phyloP scores from a whole-genome alignment of 768 basidiomycete species.

The Russula compacta region DNA sequence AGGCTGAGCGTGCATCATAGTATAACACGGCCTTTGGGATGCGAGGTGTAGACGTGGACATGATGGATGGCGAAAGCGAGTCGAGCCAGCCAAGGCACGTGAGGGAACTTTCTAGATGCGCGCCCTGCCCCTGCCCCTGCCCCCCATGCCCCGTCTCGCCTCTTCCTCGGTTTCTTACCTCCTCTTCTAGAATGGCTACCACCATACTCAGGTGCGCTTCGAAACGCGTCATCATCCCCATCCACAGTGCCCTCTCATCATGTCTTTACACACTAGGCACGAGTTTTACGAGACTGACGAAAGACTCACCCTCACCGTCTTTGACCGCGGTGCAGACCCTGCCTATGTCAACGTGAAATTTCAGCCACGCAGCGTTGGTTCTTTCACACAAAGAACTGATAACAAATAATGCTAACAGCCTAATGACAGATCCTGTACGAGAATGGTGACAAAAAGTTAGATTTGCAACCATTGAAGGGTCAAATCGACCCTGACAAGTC shows the following conservation, averaged over 20 bases:
- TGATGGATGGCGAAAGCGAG: not conserved
- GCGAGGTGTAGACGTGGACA: slow-evolving; percentile 10
- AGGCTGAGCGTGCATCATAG: slow-evolving; percentile 49
- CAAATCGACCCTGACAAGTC: slow-evolving; percentile 61
- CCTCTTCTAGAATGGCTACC: not conserved
- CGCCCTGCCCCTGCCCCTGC: no score
- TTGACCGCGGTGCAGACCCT: slow-evolving; percentile 69
- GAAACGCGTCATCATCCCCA: not conserved
- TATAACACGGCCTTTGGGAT: slow-evolving; percentile 79
- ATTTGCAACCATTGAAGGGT: slow-evolving; percentile 73
- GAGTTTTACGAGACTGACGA: slow-evolving; percentile 88
- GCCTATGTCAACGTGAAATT: slow-evolving; percentile 52
- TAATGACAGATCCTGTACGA: slow-evolving; percentile 44
- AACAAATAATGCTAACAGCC: not conserved
- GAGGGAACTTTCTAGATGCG: slow-evolving; percentile 15
- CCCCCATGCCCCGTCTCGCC: not conserved
- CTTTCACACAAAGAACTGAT: not conserved
- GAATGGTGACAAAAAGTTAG: slow-evolving; percentile 61
- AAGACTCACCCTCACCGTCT: slow-evolving; percentile 59
- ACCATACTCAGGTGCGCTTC: slow-evolving; percentile 5
- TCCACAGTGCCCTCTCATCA: not conserved
- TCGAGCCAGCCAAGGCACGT: not conserved
- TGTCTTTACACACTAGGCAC: slow-evolving; percentile 29
- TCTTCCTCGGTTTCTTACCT: not conserved
- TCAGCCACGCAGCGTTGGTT: slow-evolving; percentile 49